Base-by-base conservation (phyloP, 2,329 filamentous ascomycete species). In the Aspergillus jensenii region DNA sequence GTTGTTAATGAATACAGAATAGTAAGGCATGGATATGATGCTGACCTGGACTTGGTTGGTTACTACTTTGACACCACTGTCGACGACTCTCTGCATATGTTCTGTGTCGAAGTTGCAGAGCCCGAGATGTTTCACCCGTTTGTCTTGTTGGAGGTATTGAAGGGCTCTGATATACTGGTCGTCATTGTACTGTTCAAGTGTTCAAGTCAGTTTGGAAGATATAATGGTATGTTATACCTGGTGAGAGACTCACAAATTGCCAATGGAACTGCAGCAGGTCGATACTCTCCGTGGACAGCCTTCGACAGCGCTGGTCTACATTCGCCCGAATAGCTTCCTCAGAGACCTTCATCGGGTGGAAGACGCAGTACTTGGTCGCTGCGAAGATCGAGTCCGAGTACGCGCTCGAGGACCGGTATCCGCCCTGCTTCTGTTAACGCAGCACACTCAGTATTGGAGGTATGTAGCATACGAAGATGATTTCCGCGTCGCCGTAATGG, bases 401-500 rank as follows among this genome's bases (percentile, higher is more conserved):
- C 5, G 25, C 39, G 33, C 51, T 53, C 25, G 41, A 37, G 3
- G 51, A 53, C 15, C 51, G 40, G 21, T 53, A 53, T 21, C 43
- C n/a, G 3, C 51, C 51, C 51, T 53, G 21, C 11, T 9, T 11
- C 25, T 45, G 37, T 43, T 52, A 44, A 31, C 17, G 14, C 19
- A 45, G 15, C 23, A 25, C 23, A 0, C 9, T 31, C 2, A 9
- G 4, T n/a, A 33, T 5, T 31, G n/a, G 39, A 35, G 9, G 23
- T 3, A 15, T 31, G 31, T 2, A 27, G 45, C 51, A 12, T 8
- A 53, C 51, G n/a, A 53, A 53, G 9, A 53, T 53, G 11, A 53
- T 53, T n/a, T 53, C 51, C 27, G 51, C 51, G 35, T 53, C 51
- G 14, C 51, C 51, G 8, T 53, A 53, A 15, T 53, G 41, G n/a